These are phyloP conservation scores for Pichia sp. DNA, from an alignment of 1,139 yeast genomes.

Conservation along the genomic window DNA sequence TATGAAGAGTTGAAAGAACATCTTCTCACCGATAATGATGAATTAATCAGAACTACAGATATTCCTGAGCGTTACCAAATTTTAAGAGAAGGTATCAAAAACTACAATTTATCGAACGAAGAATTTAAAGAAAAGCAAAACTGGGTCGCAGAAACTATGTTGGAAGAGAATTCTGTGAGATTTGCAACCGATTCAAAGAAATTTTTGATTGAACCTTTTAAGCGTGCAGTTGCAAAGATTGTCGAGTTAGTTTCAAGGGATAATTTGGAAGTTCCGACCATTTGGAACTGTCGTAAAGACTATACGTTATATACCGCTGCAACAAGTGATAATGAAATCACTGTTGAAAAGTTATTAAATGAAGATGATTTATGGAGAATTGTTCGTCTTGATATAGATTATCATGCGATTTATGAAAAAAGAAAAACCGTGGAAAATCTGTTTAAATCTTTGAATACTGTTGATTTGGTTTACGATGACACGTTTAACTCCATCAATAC, in stretches of 20 bases:
- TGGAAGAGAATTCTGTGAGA: conserved; percentile 39
- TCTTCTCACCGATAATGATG: conserved; percentile 88
- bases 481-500: conserved; percentile 47
- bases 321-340: conserved; percentile 39
- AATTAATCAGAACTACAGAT: conserved; percentile 77
- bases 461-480: conserved; percentile 56
- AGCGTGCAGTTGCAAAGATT: conserved; percentile 61
- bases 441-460: conserved; percentile 43
- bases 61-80: conserved; percentile 89
- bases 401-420: conserved; percentile 78
- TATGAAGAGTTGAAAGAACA: conserved; percentile 87
- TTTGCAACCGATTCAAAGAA: conserved; percentile 32
- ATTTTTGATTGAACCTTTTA: conserved; percentile 44
- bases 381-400: conserved; percentile 78
- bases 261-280: conserved; percentile 87
- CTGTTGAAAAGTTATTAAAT: conserved; percentile 46
- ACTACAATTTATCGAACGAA: conserved; percentile 57
- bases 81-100: conserved; percentile 53
- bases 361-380: conserved; percentile 94
- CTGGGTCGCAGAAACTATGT: conserved; percentile 64
- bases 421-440: conserved; percentile 54
- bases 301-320: conserved; percentile 50
- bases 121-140: conserved; percentile 66
- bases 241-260: conserved; percentile 75
- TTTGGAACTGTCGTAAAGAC: conserved; percentile 93